These are phyloP conservation scores for Fusarium subglutinans DNA, from an alignment of 2,329 filamentous ascomycete genomes.

Conservation along the genomic window DNA sequence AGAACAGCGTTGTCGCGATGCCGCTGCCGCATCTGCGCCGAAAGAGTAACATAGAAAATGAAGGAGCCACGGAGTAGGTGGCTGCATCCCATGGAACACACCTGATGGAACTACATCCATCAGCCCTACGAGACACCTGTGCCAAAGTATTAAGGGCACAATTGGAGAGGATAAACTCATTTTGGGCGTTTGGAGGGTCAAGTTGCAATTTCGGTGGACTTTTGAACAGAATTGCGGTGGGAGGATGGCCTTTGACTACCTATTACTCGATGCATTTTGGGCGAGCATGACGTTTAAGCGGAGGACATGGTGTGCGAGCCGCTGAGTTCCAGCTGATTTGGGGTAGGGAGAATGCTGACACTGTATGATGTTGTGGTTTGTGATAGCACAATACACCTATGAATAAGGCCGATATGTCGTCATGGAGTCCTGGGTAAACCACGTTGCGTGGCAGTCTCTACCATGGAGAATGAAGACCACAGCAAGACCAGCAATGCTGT, in stretches of 20 bases:
- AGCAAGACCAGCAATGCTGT: not conserved
- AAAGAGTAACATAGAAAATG: not conserved
- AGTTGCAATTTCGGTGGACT: not conserved
- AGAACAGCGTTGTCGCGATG: slow-evolving; percentile 1
- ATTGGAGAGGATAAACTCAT: not conserved
- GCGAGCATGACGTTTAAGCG: not conserved
- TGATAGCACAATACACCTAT: not conserved
- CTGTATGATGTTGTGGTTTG: not conserved
- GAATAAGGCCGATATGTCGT: not conserved
- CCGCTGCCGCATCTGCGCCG: not conserved
- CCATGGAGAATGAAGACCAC: not conserved
- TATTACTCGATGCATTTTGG: not conserved
- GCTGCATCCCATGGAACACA: not conserved
- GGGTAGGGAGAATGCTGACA: not conserved
- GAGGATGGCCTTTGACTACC: not conserved
- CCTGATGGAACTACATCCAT: not conserved
- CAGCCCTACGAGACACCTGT: not conserved
- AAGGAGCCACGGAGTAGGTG: not conserved
- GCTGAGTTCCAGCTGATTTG: not conserved
- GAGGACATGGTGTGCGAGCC: not conserved
- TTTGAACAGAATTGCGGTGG: not conserved
- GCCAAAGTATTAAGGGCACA: not conserved
- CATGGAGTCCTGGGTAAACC: not conserved
- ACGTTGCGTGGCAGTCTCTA: not conserved
- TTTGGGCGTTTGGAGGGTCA: not conserved